These are phyloP conservation scores for Bacidia gigantensis DNA, from an alignment of 495 filamentous ascomycete genomes.

Conservation along the genomic window DNA sequence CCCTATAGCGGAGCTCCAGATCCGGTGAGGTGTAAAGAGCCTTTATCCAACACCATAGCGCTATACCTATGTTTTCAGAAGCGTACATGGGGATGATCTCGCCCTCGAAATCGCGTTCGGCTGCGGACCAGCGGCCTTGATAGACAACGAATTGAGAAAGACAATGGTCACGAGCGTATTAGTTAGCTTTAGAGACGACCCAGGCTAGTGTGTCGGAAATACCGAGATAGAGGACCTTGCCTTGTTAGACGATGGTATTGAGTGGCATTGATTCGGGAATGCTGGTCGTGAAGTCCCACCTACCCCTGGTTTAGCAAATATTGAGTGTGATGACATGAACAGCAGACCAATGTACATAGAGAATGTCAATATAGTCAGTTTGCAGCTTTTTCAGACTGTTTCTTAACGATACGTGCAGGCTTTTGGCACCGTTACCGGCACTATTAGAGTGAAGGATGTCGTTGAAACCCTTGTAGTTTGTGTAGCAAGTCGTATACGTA, in stretches of 20 bases:
- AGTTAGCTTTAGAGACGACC: constrained; percentile 53
- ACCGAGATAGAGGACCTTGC: constrained; percentile 61
- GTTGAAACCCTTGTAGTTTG: constrained; percentile 22
- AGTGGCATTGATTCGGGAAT: constrained; percentile 63
- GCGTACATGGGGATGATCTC: constrained; percentile 55
- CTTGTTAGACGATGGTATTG: constrained; percentile 40
- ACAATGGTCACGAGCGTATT: constrained; percentile 52
- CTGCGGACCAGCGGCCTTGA: constrained; percentile 50
- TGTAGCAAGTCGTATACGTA: constrained; percentile 43
- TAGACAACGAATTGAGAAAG: constrained; percentile 52
- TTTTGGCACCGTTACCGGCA: constrained; percentile 46
- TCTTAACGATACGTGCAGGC: constrained; percentile 38
- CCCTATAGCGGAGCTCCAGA: constrained; percentile 18
- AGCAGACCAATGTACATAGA: constrained; percentile 27
- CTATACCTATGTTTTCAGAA: constrained; percentile 56
- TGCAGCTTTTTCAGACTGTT: constrained; percentile 44
- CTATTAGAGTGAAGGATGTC: constrained; percentile 41
- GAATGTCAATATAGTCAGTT: constrained; percentile 52
- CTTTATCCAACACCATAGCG: constrained; percentile 50
- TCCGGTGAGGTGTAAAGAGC: constrained; percentile 47
- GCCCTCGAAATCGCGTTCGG: constrained; percentile 50
- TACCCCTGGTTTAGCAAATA: no score
- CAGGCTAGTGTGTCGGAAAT: constrained; percentile 58
- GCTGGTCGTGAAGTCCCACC: constrained; percentile 49
- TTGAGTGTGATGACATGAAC: no score